Base-by-base conservation (phyloP, 2,329 filamentous ascomycete species). In the Exophiala bonariae region DNA sequence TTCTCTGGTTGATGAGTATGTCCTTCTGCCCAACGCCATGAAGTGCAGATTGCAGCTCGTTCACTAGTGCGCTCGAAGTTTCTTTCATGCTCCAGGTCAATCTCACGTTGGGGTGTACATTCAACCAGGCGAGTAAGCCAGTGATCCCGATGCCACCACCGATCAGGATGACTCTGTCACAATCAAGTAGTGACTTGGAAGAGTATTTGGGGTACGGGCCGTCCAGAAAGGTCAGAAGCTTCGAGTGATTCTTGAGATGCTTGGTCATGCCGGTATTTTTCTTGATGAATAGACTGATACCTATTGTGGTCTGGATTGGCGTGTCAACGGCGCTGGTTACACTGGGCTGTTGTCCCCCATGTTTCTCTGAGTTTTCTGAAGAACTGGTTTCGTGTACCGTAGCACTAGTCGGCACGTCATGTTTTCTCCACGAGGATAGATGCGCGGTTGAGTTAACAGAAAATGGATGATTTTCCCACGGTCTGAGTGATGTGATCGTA, bases 391-490 rank as follows among this genome's bases (percentile, higher is more conserved):
- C n/a, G n/a, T n/a, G n/a, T n/a, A n/a, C n/a, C n/a, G n/a, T n/a
- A n/a, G n/a, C n/a, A n/a, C n/a, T n/a, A n/a, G n/a, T n/a, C n/a
- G n/a, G n/a, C n/a, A n/a, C n/a, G n/a, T 26, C 23, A 26, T 26
- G 23, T 6, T 26, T 26, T 11, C 23, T 26, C 23, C 23, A 26
- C 11, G 23, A 26, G 11, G 6, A 26, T 6, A 26, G 11, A 26
- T 6, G 11, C 11, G 23, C 11, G 23, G 23, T 26, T 7, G 39
- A 42, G 14, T n/a, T n/a, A n/a, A n/a, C n/a, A n/a, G n/a, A n/a
- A n/a, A 80, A 80, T 0, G 77, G 77, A 54, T 81, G 78, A 36
- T 75, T 79, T 56, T 80, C 76, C 76, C 77, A 80, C 0, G 62
- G 55, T 6, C 66, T 61, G 52, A 60, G 56, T n/a, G n/a, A n/a